A percentile compares a stretch with the other conserved stretches of the same genome.
Conservation (phyloP, 352 stramenopile genomes). For the Globisporangium okanoganense region DNA sequence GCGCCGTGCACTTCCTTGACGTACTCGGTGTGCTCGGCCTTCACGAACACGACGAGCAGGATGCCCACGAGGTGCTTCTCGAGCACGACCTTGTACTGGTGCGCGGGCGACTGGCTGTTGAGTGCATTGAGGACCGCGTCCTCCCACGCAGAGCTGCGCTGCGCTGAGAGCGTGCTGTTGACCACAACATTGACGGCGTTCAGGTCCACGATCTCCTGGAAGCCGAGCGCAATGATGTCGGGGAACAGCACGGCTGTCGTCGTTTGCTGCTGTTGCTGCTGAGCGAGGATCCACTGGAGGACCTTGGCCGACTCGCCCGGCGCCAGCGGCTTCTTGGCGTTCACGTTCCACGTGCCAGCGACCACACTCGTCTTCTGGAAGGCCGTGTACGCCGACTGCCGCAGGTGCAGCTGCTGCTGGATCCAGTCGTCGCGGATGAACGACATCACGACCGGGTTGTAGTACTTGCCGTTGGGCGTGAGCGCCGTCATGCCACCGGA, state of each 20-base stretch:
- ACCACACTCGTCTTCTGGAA: conserved; percentile 57
- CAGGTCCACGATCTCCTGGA: conserved; percentile 99
- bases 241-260: conserved; percentile 20
- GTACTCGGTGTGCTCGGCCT: conserved; percentile 54
- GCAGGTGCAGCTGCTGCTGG: conserved; percentile 63
- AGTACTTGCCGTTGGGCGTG: conserved; percentile 56
- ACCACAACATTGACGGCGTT: conserved; percentile 99
- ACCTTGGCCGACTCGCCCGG: conserved; percentile 44
- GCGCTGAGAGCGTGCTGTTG: conserved; percentile 91
- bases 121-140: conserved; percentile 89
- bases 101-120: conserved; percentile 51
- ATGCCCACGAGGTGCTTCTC: conserved; percentile 97
- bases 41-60: conserved; percentile 95
- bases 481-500: conserved; percentile 11
- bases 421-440: conserved; percentile 89
- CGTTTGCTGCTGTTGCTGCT: conserved; percentile 1
- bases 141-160: conserved; percentile 87
- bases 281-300: conserved; percentile 52
- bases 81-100: conserved; percentile 71
- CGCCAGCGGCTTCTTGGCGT: conserved; percentile 97
- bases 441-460: conserved; percentile 79
- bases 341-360: conserved; percentile 99
- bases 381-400: conserved; percentile 62
- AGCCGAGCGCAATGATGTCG: conserved; percentile 72
- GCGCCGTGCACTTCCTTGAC: conserved; percentile 89